Base-by-base conservation (phyloP, 2,329 filamentous ascomycete genomes). In the Zymoseptoria brevis region DNA sequence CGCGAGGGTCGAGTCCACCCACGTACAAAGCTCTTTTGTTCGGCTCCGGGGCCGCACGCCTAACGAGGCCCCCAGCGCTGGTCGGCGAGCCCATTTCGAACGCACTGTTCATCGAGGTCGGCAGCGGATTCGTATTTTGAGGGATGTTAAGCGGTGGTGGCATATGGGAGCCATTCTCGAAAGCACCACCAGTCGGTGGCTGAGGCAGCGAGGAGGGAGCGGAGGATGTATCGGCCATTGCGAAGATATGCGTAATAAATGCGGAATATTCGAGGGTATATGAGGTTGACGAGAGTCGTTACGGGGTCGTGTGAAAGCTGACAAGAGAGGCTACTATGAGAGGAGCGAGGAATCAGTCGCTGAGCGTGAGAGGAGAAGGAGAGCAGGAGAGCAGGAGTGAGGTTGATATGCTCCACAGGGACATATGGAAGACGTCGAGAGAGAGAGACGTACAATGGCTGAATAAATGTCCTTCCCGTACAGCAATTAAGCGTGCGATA, bases 11-110 rank as follows among this genome's bases (percentile, higher is more conserved):
- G 67, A 99, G 80, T 57, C 94, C 94, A 64, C 94, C 94, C 60
- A 99, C 90, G 72, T 99, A 99, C 63, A 99, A 80, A 59, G 94
- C 94, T 72, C 94, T 86, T 84, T 99, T 99, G 81, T 99, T 99
- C 64, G 94, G 94, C 80, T 99, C 94, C 58, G 94, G 94, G 56
- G 94, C 94, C 62, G 92, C 89, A 73, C 94, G 91, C 69, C 94
- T 88, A 57, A 89, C 85, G 72, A 90, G 94, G 64, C 87, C 87
- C 62, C 87, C 89, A 62, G 86, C 86, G 69, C 87, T 91, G 71
- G 86, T 88, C 9, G 94, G 92, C 57, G 94, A 96, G 82, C 94
- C 87, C 73, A 96, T 84, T 60, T 80, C 81, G 51, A 53, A 30
- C 63, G 76, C 78, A 68, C 85, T 85, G 88, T 91, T 61, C 71